Evolutionary conservation across 768 basidiomycete genomes (phyloP), one percentile per base, ranked within the genome.

Genomic region (Hypholoma sublateritium): DNA sequence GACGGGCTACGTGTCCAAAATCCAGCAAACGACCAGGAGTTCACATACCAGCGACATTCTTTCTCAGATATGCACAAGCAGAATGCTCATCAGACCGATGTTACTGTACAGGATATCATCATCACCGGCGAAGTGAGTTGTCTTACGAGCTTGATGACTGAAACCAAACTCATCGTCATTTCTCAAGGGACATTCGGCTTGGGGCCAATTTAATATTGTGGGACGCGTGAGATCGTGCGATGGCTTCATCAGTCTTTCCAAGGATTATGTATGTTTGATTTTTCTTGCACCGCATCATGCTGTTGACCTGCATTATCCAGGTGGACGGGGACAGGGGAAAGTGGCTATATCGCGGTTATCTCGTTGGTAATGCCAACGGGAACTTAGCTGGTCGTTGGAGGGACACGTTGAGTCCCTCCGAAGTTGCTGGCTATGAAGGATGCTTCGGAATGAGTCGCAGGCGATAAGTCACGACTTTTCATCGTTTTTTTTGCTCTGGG

Each of bases 321-420:
- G 72, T 80, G n/a, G 81, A 84, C 56, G 84, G 81, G 22, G 87
- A 87, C 55, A 78, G 93, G 56, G 93, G 92, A 11, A 84, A 80
- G 63, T 95, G 93, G 93, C 72, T 93, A 21, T 95, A 95, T 69
- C 81, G 92, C 47, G 91, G 91, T 11, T 93, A 91, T 70, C 75
- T 93, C 49, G 80, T 92, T 36, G 90, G 89, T 6, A 81, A 84
- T 55, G 69, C 72, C 16, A 77, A 88, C 58, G 88, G 89, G 9
- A 85, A 86, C 65, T 70, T 93, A 35, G 85, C 89, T 16, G 93
- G 94, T 34, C 78, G 93, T 45, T 96, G 93, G 93, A 78, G 93
- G 59, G 94, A 96, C 65, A 89, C 89, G 3, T 69, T 91, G 44
- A 93, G 85, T 48, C 83, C 85, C 0, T 69, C 79, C 9, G 72